Base-by-base conservation (phyloP, 129 eudicot genomes). In the Scalesia atractyloides region DNA sequence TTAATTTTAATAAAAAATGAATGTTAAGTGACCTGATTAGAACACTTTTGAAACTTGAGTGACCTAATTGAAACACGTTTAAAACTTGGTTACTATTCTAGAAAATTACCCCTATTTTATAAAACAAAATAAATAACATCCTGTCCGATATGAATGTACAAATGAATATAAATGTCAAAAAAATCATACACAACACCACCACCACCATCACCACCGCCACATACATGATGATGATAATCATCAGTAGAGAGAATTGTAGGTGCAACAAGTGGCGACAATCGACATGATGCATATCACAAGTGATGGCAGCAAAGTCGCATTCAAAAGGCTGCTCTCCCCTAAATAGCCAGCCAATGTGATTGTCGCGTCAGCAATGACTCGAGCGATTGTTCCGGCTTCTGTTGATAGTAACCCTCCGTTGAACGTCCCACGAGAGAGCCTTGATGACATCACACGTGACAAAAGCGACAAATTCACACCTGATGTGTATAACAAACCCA, bases 351-450 rank as follows among this genome's bases (percentile, higher is more conserved):
- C 91, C 39, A 93, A 57, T 5, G 98, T 93, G 33, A 93, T 93
- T 1, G 98, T 93, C 9, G 80, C 96, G 54, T 93, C 98, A 49
- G 98, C 95, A 62, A 93, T 83, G 64, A 93, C 98, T 61, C 98
- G 88, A n/a, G 98, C 98, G 18, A 93, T 49, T 3, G 98, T 93
- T 56, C 98, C 98, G 0, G 98, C 98, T 84, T 93, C 98, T 0
- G 98, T 93, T 44, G 98, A 93, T 50, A 93, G 58, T 47, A 93
- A 74, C 2, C 98, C 98, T 0, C 98, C 98, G 9, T 93, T 93
- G 82, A 85, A 93, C 15, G 98, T 93, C 47, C 98, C 98, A 68
- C 98, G 96, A 24, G 98, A 93, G 36, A 93, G 98, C 84, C 98
- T 74, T 36, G 98, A 93, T 74, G 98, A 93, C 98, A 93, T 93